phyloP scores from a whole-genome alignment of 805 yeast genomes.

The Pichia scutulata region DNA sequence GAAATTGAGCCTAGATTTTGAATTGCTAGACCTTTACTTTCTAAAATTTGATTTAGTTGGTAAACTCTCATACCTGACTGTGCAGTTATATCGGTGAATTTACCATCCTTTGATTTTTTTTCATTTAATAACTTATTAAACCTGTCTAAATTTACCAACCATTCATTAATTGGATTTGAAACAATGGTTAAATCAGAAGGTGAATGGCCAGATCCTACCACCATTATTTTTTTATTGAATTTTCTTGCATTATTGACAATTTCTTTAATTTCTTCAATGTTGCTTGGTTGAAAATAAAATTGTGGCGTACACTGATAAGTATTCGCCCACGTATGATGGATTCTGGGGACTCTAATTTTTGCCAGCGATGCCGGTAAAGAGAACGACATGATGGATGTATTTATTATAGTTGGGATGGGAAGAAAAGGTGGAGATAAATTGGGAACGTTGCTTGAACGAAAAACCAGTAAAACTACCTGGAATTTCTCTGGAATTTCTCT shows the following conservation, averaged over 20 bases:
- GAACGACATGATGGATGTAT: slow-evolving; percentile 9
- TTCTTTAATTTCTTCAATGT: slow-evolving; percentile 56
- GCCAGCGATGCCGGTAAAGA: slow-evolving; percentile 22
- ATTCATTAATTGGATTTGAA: slow-evolving; percentile 39
- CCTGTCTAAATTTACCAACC: slow-evolving; percentile 82
- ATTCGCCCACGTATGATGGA: slow-evolving; percentile 83
- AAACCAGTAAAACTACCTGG: no score
- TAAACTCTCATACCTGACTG: slow-evolving; percentile 84
- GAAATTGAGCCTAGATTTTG: slow-evolving; percentile 92
- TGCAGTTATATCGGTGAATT: slow-evolving; percentile 84
- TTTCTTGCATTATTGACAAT: slow-evolving; percentile 61
- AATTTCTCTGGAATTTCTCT: no score
- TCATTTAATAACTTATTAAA: slow-evolving; percentile 45
- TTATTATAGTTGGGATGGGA: no score
- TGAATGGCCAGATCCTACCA: slow-evolving; percentile 92
- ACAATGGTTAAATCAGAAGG: slow-evolving; percentile 91
- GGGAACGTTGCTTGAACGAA: no score
- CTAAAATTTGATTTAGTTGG: slow-evolving; percentile 63
- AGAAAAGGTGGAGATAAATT: no score
- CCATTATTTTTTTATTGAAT: slow-evolving; percentile 58
- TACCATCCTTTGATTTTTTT: slow-evolving; percentile 44
- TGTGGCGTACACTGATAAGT: slow-evolving; percentile 75
- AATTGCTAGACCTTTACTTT: slow-evolving; percentile 59
- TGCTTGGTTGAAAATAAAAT: slow-evolving; percentile 69
- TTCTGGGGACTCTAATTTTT: slow-evolving; percentile 30